Conservation (phyloP, 352 stramenopile species). For the Phytopythium chamaehyphon region DNA sequence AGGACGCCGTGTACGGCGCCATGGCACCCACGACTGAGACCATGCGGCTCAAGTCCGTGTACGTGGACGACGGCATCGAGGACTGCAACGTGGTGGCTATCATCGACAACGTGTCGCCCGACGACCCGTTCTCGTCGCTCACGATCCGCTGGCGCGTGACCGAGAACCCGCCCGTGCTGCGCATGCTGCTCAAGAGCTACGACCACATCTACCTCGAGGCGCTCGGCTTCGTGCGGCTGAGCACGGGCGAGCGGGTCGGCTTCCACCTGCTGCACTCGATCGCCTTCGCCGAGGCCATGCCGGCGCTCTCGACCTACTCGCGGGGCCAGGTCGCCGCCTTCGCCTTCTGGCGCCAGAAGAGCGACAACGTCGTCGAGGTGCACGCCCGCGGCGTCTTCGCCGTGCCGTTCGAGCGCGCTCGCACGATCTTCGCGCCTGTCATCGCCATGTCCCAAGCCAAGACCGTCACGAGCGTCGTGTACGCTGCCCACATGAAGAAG, state of each 20-base stretch:
- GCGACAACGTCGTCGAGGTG: conserved; percentile 37
- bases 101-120: conserved; percentile 7
- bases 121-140: conserved; percentile 11
- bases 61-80: conserved; percentile 10
- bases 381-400: conserved; percentile 22
- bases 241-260: conserved; percentile 25
- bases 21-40: conserved; percentile 9
- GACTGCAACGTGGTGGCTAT: conserved; percentile 9
- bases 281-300: conserved; percentile 20
- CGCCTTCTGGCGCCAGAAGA: conserved; percentile 29
- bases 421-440: conserved; percentile 4
- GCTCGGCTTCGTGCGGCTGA: conserved; percentile 18
- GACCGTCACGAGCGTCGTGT: conserved; percentile 24
- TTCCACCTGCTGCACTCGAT: conserved; percentile 47
- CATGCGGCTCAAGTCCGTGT: conserved; percentile 7
- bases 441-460: conserved; percentile 10
- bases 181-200: conserved; percentile 15
- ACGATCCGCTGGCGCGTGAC: conserved; percentile 10
- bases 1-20: conserved; percentile 13
- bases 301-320: conserved; percentile 12
- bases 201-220: conserved; percentile 28
- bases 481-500: conserved; percentile 26
- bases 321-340: conserved; percentile 47
- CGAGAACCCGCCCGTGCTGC: conserved; percentile 11
- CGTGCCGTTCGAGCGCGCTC: conserved; percentile 6